Percentiles rank a stretch among this genome's conserved stretches.
These are phyloP conservation scores for Nemania serpens DNA, from an alignment of 2,329 filamentous ascomycete genomes.

Conservation along the genomic window DNA sequence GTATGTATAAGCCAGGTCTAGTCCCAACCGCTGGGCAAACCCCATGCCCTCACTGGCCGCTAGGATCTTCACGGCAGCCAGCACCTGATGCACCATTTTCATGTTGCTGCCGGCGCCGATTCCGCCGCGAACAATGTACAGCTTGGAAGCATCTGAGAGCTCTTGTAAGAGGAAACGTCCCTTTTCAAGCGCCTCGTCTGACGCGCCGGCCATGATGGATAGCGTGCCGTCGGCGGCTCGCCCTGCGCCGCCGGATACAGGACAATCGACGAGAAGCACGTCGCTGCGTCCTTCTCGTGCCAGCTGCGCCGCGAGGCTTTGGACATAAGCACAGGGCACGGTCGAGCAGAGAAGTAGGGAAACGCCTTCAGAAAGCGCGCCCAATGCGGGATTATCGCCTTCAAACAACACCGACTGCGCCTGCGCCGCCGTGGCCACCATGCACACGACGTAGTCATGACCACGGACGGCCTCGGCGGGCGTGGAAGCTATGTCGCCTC, in stretches of 20 bases:
- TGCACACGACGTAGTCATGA: constrained; percentile 68
- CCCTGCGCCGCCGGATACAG: constrained; percentile 72
- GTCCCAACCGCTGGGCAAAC: constrained; percentile 59
- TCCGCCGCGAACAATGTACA: constrained; percentile 65
- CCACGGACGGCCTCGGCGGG: constrained; percentile 64
- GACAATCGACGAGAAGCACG: constrained; percentile 70
- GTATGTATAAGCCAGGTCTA: constrained; percentile 51
- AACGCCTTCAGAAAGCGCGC: constrained; percentile 59
- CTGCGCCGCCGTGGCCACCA: constrained; percentile 76
- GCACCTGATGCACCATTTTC: constrained; percentile 67
- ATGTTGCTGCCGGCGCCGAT: constrained; percentile 65
- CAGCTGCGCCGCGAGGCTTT: constrained; percentile 63
- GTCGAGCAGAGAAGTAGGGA: constrained; percentile 72
- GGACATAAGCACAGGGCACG: constrained; percentile 68
- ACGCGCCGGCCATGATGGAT: constrained; percentile 74
- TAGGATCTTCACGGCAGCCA: constrained; percentile 67
- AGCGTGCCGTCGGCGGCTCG: constrained; percentile 73
- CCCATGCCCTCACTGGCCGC: constrained; percentile 64
- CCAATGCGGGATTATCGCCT: constrained; percentile 54
- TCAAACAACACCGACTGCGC: constrained; percentile 69
- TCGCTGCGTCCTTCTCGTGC: constrained; percentile 61
- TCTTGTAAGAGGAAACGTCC: constrained; percentile 63
- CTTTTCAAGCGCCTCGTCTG: constrained; percentile 59
- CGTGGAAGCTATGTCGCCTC: constrained; percentile 63
- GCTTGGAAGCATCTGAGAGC: constrained; percentile 64